Evolutionary conservation across 257 asterid species (phyloP), one percentile per base, ranked within the genome.

Genomic region (Fraxinus americana): DNA sequence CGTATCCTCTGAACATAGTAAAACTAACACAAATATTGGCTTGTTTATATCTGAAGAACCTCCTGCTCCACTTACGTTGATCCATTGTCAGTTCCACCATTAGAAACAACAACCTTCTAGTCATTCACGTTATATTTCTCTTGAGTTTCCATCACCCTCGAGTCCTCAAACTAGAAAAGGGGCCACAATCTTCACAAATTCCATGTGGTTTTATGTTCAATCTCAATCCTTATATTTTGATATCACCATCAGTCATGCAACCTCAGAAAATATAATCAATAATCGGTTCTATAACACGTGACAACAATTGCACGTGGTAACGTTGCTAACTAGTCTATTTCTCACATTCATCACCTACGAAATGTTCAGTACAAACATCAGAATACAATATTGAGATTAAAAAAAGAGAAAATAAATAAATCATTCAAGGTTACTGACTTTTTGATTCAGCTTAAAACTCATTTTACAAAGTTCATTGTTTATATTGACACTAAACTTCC

Each of bases 371-470:
- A 63, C 35, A 63, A 61, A 23, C 30, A 61, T 61, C 17, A 23
- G 14, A 61, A 23, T 9, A 61, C 17, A 21, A 61, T 2, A 63
- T 27, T 63, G 36, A 27, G 8, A 63, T 25, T 23, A 23, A 2
- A 59, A 48, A 48, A 16, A 48, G 19, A 14, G 50, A 48, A 2
- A 10, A 43, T 13, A 16, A 48, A 48, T 16, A 48, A 54, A 54
- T 54, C 27, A 54, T 54, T n/a, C 65, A 1, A 3, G 69, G 36
- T 63, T 12, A 13, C 16, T 63, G 35, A 25, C 14, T 63, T 63
- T 63, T 63, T 32, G 69, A 23, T 63, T 23, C 65, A 54, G n/a
- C n/a, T 54, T 54, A 54, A n/a, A n/a, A n/a, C 65, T 54, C 65
- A 54, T 54, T n/a, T n/a, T 5, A 17, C 9, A 4, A 25, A 63